Conservation (phyloP, 306 rosid species). For the Quercus variabilis region DNA sequence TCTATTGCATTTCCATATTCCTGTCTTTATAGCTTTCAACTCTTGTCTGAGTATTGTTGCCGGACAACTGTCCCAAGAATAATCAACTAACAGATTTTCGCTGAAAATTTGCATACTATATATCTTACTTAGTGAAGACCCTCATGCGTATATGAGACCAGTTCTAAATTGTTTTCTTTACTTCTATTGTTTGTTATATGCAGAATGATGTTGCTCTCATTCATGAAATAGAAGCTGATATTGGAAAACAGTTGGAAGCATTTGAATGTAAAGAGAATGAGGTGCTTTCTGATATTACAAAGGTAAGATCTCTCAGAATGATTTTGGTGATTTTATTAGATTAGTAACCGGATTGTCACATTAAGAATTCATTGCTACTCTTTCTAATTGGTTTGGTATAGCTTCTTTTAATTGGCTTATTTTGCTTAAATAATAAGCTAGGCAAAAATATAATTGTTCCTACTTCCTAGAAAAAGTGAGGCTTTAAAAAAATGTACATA, state of each 20-base stretch:
- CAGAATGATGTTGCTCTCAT: constrained; percentile 74
- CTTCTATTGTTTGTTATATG: constrained; percentile 19
- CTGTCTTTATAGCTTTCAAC: too few species aligned
- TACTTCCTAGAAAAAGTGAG: too few species aligned
- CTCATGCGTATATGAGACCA: constrained; percentile 14
- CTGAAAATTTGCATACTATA: not conserved
- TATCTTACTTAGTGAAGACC: not conserved
- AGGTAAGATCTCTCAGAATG: constrained; percentile 35
- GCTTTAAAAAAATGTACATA: too few species aligned
- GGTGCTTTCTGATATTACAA: constrained; percentile 54
- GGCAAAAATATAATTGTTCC: too few species aligned
- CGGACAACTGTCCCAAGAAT: too few species aligned
- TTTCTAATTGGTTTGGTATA: not conserved
- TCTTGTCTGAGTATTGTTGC: too few species aligned
- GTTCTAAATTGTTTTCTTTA: constrained; percentile 1
- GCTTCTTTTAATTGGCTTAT: too few species aligned
- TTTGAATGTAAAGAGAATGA: constrained; percentile 73
- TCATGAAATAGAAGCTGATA: constrained; percentile 61
- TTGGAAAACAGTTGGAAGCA: constrained; percentile 59
- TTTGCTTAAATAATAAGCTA: too few species aligned
- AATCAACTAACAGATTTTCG: too few species aligned
- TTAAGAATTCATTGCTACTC: not conserved
- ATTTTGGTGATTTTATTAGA: not conserved
- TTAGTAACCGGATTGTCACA: not conserved
- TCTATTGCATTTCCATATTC: too few species aligned